Evolutionary conservation across 2,329 filamentous ascomycete species (phyloP).

Genomic region (Cadophora gregata): DNA sequence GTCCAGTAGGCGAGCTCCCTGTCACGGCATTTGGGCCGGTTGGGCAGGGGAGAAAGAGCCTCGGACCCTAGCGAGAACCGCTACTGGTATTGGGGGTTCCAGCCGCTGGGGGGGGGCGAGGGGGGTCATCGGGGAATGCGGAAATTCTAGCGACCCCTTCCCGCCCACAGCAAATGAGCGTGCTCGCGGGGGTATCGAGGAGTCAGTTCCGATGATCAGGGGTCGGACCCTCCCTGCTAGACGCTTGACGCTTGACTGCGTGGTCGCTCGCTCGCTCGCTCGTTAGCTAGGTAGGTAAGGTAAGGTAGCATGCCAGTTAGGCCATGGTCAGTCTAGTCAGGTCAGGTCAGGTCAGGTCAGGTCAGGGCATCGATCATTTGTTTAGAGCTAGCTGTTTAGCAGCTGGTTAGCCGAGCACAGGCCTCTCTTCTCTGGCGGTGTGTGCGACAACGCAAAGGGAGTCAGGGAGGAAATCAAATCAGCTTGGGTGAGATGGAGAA

Average conservation of each 20-base stretch:
- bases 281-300: not conserved
- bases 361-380: not conserved
- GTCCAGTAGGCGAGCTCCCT: not conserved
- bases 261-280: conserved; percentile 6
- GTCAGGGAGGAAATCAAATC: conserved; percentile 6
- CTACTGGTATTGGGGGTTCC: not conserved
- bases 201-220: not conserved
- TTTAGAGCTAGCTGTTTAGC: not conserved
- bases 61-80: not conserved
- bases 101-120: too few relatives aligned
- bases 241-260: conserved; percentile 1
- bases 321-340: too few relatives aligned
- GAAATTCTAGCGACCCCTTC: not conserved
- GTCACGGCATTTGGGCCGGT: conserved; percentile 3
- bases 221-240: conserved; percentile 1
- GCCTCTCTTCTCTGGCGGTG: conserved; percentile 7
- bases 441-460: conserved; percentile 14
- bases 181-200: not conserved
- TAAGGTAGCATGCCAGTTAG: too few relatives aligned
- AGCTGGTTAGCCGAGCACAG: conserved; percentile 9
- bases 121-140: conserved; percentile 4
- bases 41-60: not conserved
- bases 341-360: too few relatives aligned
- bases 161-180: not conserved
- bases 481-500: not conserved